Evolutionary conservation across 1,139 yeast genomes (phyloP), one percentile per base, ranked within the genome.

Genomic region (Williopsis jadinii): DNA sequence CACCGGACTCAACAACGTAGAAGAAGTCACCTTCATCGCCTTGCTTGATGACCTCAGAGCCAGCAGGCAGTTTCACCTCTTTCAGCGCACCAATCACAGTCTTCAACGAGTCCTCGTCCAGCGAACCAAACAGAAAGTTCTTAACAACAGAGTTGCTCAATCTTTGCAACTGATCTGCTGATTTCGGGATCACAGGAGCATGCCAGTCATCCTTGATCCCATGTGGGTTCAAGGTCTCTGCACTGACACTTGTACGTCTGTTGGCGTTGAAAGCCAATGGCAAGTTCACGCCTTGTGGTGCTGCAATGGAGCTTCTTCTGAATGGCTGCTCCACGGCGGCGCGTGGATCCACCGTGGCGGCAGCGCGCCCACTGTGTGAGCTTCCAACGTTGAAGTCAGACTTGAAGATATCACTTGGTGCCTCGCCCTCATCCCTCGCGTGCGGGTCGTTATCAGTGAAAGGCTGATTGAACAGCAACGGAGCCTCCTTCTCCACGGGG

Each of bases 11-110:
- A 46, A 92, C 80, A 41, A 92, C 81, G 63, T 90, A 92, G 61
- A 92, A 88, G 62, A 70, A 92, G 64, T 92, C 97, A 52, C 98
- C 98, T 60, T 86, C 96, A 59, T 88, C 97, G 42, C 98, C 98
- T 65, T 92, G 97, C 53, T 70, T 77, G 57, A 92, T 90, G 48
- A 92, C 83, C 51, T 77, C 80, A 10, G 77, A 67, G 42, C 78
- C 84, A 43, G 75, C 70, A 6, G 73, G 56, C 40, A 80, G 77
- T 40, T 66, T 64, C 56, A 84, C 84, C 59, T 84, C 92, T 52
- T 83, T 77, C 50, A 92, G 71, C 14, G 97, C 95, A 52, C 79
- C 76, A 41, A 92, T 76, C 34, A 92, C 94, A 11, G 92, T 78
- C 50, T 74, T 77, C 54, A 85, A 72, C 8, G 95, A 75, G 49